phyloP scores from a whole-genome alignment of 768 basidiomycete genomes.

The Pleurotus citrinopileatus region DNA sequence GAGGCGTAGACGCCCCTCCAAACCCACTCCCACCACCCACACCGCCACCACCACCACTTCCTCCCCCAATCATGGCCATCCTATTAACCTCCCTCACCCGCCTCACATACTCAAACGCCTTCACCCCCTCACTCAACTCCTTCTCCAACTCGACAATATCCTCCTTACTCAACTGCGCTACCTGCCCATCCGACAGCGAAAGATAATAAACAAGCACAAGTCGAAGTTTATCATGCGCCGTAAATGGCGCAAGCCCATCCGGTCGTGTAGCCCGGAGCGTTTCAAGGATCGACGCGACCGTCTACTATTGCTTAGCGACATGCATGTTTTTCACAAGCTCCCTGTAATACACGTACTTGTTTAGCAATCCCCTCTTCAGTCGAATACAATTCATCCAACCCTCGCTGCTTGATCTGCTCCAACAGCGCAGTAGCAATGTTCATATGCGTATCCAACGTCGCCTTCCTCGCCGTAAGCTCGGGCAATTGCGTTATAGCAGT shows the following conservation, averaged over 20 bases:
- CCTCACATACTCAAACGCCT: constrained; percentile 91
- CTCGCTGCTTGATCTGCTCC: constrained; percentile 93
- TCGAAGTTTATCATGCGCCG: constrained; percentile 83
- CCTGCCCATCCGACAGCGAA: constrained; percentile 73
- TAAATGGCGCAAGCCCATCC: constrained; percentile 52
- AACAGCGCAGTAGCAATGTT: constrained; percentile 95
- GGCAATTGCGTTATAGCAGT: constrained; percentile 97
- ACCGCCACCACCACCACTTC: constrained; percentile 53
- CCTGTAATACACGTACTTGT: constrained; percentile 49
- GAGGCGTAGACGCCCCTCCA: constrained; percentile 5
- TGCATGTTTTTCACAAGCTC: neutral
- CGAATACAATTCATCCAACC: constrained; percentile 96
- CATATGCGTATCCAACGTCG: constrained; percentile 97
- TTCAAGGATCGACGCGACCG: constrained; percentile 77
- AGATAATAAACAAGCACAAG: constrained; percentile 95
- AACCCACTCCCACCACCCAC: constrained; percentile 1
- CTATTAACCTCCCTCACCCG: constrained; percentile 87
- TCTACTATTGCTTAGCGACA: constrained; percentile 36
- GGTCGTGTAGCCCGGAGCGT: constrained; percentile 74
- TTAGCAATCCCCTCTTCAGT: constrained; percentile 89
- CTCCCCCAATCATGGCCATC: constrained; percentile 77
- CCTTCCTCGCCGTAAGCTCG: constrained; percentile 94
- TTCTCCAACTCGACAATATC: constrained; percentile 87
- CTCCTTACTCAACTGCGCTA: constrained; percentile 61
- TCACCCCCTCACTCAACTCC: constrained; percentile 76